phyloP scores from a whole-genome alignment of 352 stramenopile genomes.

The Globisporangium mamillatum region DNA sequence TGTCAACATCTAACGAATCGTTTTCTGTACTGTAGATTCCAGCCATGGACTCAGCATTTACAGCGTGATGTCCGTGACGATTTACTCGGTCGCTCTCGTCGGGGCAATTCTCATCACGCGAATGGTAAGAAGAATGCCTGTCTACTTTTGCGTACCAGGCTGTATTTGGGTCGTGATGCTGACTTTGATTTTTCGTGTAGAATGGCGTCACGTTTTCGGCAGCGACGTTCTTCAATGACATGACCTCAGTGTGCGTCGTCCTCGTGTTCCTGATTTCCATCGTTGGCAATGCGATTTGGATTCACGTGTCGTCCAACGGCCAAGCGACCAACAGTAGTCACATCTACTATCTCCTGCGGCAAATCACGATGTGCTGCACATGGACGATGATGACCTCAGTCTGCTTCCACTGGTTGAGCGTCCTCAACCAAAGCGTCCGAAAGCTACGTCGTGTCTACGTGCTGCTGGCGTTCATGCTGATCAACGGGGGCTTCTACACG shows the following conservation, averaged over 20 bases:
- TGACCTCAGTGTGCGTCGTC: conserved; percentile 75
- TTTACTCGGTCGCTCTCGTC: conserved; percentile 73
- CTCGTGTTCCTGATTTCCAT: conserved; percentile 73
- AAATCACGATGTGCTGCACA: conserved; percentile 66
- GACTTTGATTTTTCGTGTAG: conserved; percentile 21
- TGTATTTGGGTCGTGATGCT: neutral
- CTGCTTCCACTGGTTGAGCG: conserved; percentile 81
- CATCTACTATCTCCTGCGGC: conserved; percentile 71
- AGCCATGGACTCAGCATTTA: conserved; percentile 80
- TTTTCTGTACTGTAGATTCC: conserved; percentile 27
- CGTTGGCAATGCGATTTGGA: conserved; percentile 80
- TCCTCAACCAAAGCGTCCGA: conserved; percentile 66
- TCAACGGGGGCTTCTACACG: conserved; percentile 67
- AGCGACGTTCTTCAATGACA: conserved; percentile 82
- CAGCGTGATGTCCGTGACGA: conserved; percentile 84
- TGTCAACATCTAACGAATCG: conserved; percentile 11
- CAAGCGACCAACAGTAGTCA: conserved; percentile 47
- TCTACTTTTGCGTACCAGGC: neutral
- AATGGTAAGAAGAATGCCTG: conserved; percentile 45
- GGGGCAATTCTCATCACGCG: conserved; percentile 74
- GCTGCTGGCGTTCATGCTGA: conserved; percentile 55
- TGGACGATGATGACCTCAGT: conserved; percentile 88
- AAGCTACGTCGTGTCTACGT: conserved; percentile 50
- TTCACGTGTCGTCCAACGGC: conserved; percentile 58
- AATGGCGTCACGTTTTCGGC: conserved; percentile 80